Evolutionary conservation across 768 basidiomycete genomes (phyloP), one percentile per base, ranked within the genome.

Genomic region (Collybia mongolica): DNA sequence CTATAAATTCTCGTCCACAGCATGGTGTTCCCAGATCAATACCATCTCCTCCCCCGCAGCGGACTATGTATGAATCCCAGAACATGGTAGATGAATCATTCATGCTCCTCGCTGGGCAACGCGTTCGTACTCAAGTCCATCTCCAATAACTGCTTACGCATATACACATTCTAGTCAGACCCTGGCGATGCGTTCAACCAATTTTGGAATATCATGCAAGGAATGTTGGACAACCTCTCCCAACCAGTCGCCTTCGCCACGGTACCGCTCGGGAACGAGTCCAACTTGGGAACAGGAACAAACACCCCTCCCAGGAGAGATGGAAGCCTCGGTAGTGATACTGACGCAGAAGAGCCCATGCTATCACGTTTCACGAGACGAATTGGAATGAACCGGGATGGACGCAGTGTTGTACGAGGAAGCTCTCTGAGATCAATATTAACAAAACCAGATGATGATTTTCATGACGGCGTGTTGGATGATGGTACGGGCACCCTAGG

Each of bases 131-230:
- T 42, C 48, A 44, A 44, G 20, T 54, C 18, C 22, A 17, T 36
- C 8, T 58, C 35, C 47, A 38, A 51, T 38, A 39, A 37, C 37
- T 48, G 48, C 46, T 36, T 42, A 36, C 26, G 29, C 23, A 47
- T 44, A 26, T 40, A 11, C 41, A 37, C 18, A 37, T 42, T 49
- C 7, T 53, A 88, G 87, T 84, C 84, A 52, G 91, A 93, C 60
- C 85, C 90, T 2, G 83, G 86, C 3, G 91, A 93, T 60, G 84
- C 89, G 4, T 93, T 93, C 72, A 90, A 91, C 61, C 81, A 90
- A 58, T 93, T 93, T 61, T 93, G 91, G 91, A 83, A 80, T 57
- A 88, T 88, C 43, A 86, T 92, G 74, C 89, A 93, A 66, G 88
- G 84, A 36, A 86, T 91, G 82, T 66, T 93, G 40, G 89, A 93